Evolutionary conservation across 345 rosid genomes (phyloP).

Genomic region (Excoecaria cochinchinensis): DNA sequence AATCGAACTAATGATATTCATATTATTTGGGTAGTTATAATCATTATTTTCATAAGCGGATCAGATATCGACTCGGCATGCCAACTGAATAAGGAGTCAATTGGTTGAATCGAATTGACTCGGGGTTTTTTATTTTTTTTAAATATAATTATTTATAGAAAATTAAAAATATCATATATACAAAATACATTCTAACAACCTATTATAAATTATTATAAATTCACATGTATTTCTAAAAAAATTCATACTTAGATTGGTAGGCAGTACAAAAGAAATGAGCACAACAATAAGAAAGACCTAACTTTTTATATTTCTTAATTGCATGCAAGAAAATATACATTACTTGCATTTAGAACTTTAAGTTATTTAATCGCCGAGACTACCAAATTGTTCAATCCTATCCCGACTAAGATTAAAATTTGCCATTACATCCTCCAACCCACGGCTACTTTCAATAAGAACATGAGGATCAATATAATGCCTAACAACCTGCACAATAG

Average conservation of each 20-base stretch:
- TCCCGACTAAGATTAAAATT: constrained; percentile 38
- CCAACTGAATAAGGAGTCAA: too few species aligned
- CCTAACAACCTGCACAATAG: constrained; percentile 40
- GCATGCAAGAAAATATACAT: constrained; percentile 12
- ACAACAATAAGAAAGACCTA: background rate
- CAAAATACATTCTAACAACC: too few species aligned
- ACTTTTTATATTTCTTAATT: background rate
- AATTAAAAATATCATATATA: too few species aligned
- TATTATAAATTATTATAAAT: too few species aligned
- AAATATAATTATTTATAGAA: too few species aligned
- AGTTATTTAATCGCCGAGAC: constrained; percentile 13
- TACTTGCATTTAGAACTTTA: background rate
- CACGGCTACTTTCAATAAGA: constrained; percentile 31
- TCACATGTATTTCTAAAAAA: too few species aligned
- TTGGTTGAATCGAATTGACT: too few species aligned
- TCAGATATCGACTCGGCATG: too few species aligned
- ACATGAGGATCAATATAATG: constrained; percentile 33
- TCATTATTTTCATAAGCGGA: too few species aligned
- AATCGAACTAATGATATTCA: too few species aligned
- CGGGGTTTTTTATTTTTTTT: too few species aligned
- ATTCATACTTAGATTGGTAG: background rate
- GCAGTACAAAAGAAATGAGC: background rate
- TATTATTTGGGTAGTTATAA: too few species aligned
- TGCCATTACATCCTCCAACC: constrained; percentile 21
- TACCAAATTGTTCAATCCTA: constrained; percentile 40